A percentile compares a stretch with the other conserved stretches of the same genome.
Evolutionary conservation across 495 filamentous ascomycete genomes (phyloP).

Genomic region (Aspergillus funiculosus): DNA sequence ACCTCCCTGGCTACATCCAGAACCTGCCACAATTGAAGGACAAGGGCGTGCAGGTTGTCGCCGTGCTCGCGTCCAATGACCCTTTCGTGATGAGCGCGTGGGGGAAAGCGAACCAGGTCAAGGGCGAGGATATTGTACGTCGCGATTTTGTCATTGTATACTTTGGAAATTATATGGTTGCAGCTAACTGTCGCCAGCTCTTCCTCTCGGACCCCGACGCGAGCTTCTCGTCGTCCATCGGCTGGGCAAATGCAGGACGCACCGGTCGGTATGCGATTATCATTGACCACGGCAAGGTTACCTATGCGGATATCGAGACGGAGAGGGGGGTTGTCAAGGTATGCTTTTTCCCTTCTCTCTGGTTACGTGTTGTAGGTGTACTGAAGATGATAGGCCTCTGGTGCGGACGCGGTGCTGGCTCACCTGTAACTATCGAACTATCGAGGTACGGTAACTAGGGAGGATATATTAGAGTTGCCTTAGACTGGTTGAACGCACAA

Average conservation of each 20-base stretch:
- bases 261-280: conserved; percentile 81
- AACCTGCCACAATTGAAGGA: conserved; percentile 63
- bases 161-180: not conserved
- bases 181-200: conserved; percentile 42
- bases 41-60: conserved; percentile 80
- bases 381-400: conserved; percentile 47
- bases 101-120: conserved; percentile 85
- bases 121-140: conserved; percentile 65
- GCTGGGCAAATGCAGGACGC: conserved; percentile 65
- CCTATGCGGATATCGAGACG: conserved; percentile 76
- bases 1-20: conserved; percentile 78
- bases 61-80: conserved; percentile 83
- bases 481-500: too few relatives aligned
- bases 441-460: too few relatives aligned
- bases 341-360: not conserved
- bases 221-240: conserved; percentile 69
- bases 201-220: conserved; percentile 77
- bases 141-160: too few relatives aligned
- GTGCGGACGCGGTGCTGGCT: conserved; percentile 62
- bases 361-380: not conserved
- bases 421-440: too few relatives aligned
- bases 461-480: too few relatives aligned
- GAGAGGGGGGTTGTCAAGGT: conserved; percentile 51
- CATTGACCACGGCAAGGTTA: conserved; percentile 81
- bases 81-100: conserved; percentile 89